A percentile compares a stretch with the other conserved stretches of the same genome.
Evolutionary conservation across 2,329 filamentous ascomycete genomes (phyloP).

Genomic region (Fusarium burgessii): DNA sequence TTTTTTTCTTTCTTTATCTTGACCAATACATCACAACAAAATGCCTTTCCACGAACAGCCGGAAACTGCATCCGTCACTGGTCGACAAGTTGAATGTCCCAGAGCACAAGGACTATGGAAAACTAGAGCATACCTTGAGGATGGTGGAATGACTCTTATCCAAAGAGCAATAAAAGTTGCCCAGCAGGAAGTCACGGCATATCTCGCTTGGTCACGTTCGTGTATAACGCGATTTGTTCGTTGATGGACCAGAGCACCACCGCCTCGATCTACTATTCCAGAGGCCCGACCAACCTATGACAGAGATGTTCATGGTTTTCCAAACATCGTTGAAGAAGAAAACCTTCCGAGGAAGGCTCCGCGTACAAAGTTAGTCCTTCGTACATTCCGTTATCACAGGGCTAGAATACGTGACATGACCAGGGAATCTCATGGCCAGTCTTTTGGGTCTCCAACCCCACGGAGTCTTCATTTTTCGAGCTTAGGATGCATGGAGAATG

Average conservation of each 20-base stretch:
- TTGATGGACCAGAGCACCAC: neutral
- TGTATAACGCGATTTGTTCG: neutral
- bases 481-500: neutral
- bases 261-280: neutral
- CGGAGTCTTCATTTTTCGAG: neutral
- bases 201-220: neutral
- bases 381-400: neutral
- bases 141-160: neutral
- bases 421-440: neutral
- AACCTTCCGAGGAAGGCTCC: neutral
- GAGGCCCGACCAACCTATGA: neutral
- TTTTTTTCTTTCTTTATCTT: neutral
- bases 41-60: neutral
- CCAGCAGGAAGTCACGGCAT: neutral
- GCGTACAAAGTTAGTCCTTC: neutral
- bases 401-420: neutral
- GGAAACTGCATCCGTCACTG: neutral
- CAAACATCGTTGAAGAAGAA: neutral
- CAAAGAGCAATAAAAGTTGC: conserved; percentile 1
- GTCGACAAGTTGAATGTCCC: conserved; percentile 6
- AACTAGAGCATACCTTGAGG: neutral
- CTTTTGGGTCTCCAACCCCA: neutral
- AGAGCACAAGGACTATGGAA: neutral
- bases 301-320: neutral
- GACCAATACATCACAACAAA: neutral